Evolutionary conservation across 192 early-diverging fungal species (phyloP).

Genomic region (Gonapodya prolifera): DNA sequence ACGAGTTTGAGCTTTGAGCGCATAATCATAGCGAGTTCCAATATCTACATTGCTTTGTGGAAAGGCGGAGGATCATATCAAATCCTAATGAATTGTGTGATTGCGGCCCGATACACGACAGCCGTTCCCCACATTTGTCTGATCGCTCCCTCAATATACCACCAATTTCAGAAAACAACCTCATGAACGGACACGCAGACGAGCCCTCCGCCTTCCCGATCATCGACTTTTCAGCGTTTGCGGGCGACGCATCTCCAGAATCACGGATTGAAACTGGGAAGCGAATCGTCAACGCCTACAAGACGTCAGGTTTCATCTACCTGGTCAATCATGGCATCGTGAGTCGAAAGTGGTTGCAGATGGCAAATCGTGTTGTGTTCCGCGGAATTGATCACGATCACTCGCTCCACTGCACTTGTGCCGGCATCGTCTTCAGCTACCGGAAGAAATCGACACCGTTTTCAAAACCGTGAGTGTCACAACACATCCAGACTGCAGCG

Average conservation of each 20-base stretch:
- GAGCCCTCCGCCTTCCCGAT: not conserved
- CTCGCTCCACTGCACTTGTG: not conserved
- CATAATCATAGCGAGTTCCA: not conserved
- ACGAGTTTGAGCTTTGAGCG: too few relatives aligned
- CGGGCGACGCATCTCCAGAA: not conserved
- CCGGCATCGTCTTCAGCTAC: not conserved
- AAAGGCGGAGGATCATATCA: too few relatives aligned
- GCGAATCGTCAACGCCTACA: not conserved
- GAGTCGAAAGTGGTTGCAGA: not conserved
- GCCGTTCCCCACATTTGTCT: too few relatives aligned
- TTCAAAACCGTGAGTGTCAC: not conserved
- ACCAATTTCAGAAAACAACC: too few relatives aligned
- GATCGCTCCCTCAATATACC: too few relatives aligned
- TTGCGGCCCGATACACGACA: too few relatives aligned
- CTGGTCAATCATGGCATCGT: not conserved
- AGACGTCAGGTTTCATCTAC: not conserved
- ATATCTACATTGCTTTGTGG: too few relatives aligned
- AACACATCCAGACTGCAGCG: too few relatives aligned
- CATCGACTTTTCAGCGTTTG: not conserved
- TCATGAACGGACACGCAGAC: not conserved
- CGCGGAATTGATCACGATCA: not conserved
- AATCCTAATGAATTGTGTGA: too few relatives aligned
- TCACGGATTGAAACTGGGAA: not conserved
- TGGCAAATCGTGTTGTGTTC: not conserved
- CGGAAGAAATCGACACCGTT: not conserved